Conservation (phyloP, 2,329 filamentous ascomycete species). For the Claviceps arundinis region DNA sequence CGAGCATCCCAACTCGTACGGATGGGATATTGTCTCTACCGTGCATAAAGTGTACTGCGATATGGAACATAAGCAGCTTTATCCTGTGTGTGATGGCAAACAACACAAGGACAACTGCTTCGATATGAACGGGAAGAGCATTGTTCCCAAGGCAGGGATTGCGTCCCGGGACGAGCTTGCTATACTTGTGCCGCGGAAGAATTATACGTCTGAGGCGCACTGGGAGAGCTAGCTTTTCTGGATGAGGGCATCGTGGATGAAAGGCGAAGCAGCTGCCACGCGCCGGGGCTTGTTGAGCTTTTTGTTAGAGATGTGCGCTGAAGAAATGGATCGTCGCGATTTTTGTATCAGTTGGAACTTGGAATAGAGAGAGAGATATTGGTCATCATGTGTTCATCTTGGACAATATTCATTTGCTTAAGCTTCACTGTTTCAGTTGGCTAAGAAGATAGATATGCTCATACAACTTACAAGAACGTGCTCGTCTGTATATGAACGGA, state of each 20-base stretch:
- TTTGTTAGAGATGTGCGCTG: too few relatives aligned
- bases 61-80: slow-evolving; percentile 16
- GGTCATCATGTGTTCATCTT: too few relatives aligned
- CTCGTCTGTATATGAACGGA: too few relatives aligned
- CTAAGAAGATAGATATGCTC: too few relatives aligned
- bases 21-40: slow-evolving; percentile 19
- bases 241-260: neutral
- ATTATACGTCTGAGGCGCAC: neutral
- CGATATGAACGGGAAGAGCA: slow-evolving; percentile 1
- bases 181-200: neutral
- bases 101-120: slow-evolving; percentile 9
- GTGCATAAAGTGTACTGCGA: slow-evolving; percentile 19
- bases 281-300: too few relatives aligned
- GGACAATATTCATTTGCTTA: too few relatives aligned
- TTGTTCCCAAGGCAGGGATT: neutral
- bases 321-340: too few relatives aligned
- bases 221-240: neutral
- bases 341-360: too few relatives aligned
- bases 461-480: too few relatives aligned
- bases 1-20: slow-evolving; percentile 14
- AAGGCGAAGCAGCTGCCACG: too few relatives aligned
- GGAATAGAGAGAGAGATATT: too few relatives aligned
- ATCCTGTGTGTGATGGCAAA: slow-evolving; percentile 13
- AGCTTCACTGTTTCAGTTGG: too few relatives aligned
- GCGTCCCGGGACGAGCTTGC: neutral